A percentile compares a stretch with the other conserved stretches of the same genome.
Evolutionary conservation across 179 eudicot species (phyloP).

Genomic region (Silene coronaria): DNA sequence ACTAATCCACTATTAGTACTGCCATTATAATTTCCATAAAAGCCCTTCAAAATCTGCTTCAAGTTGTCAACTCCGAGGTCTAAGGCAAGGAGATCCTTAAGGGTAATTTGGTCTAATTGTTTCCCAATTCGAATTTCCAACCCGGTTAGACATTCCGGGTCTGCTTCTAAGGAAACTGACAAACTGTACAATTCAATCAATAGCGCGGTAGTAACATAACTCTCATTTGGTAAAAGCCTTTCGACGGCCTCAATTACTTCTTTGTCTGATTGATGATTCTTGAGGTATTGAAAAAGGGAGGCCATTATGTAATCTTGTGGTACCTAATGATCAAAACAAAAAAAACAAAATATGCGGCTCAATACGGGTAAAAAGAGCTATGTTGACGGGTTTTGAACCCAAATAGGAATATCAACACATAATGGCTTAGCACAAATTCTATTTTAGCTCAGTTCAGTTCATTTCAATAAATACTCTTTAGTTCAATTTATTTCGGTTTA

Average conservation of each 20-base stretch:
- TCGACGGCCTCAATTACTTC: slow-evolving; percentile 50
- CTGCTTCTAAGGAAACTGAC: slow-evolving; percentile 34
- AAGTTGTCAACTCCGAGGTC: slow-evolving; percentile 43
- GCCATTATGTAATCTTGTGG: slow-evolving; percentile 40
- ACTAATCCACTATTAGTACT: slow-evolving; percentile 26
- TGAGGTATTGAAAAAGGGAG: slow-evolving; percentile 43
- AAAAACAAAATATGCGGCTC: too few species aligned
- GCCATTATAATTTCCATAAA: slow-evolving; percentile 33
- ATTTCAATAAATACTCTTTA: too few species aligned
- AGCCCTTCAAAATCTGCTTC: slow-evolving; percentile 48
- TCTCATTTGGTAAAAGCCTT: slow-evolving; percentile 41
- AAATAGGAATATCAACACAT: too few species aligned
- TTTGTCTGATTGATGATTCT: slow-evolving; percentile 26
- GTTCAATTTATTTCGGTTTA: too few species aligned
- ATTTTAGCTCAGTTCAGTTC: too few species aligned
- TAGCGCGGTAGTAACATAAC: slow-evolving; percentile 10
- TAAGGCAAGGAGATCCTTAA: slow-evolving; percentile 51
- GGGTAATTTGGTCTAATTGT: slow-evolving; percentile 42
- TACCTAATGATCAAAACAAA: slow-evolving; percentile 17
- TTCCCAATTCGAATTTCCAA: slow-evolving; percentile 56
- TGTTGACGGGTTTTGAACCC: too few species aligned
- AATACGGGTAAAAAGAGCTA: too few species aligned
- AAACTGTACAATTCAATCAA: slow-evolving; percentile 44
- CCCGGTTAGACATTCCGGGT: slow-evolving; percentile 34
- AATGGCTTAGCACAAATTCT: too few species aligned